Base-by-base conservation (phyloP, 305 asterid genomes). In the Fraxinus floribunda region DNA sequence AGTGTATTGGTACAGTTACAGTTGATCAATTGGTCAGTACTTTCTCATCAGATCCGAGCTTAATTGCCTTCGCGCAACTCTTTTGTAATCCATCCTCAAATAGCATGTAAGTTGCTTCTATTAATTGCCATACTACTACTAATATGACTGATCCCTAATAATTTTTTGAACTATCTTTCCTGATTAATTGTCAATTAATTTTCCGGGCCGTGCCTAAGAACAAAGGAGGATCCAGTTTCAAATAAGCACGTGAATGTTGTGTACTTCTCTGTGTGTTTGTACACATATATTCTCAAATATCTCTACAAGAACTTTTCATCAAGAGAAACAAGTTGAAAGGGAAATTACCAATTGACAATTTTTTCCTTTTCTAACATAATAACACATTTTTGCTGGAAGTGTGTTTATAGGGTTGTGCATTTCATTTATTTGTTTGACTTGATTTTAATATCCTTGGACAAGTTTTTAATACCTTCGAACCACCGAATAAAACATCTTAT, bases 31-130 rank as follows among this genome's bases (percentile, higher is more conserved):
- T 96, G 91, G 94, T 96, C 81, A 92, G 94, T 85, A 93, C 98
- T 38, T 96, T 96, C 88, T 96, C 98, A 32, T 93, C 97, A 38
- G 95, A 94, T 87, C 98, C 98, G 64, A 96, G 99, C 91, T 88
- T 96, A 87, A 92, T 92, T 84, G 97, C 98, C 66, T 96, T 96
- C 84, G 98, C 98, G 39, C 97, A 92, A 86, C 94, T 90, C 78
- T 96, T 93, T 87, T 96, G 97, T 77, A 92, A 88, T 80, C 92
- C 95, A 80, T 87, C 94, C 80, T 88, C 89, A 92, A 89, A 88
- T 84, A 89, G 88, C 95, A 93, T 94, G 99, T 88, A 88, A 87
- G 93, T 86, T 73, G 26, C 29, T 80, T 82, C 24, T 75, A n/a
- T 16, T 15, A 70, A 18, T 5, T 73, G n/a, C 57, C 13, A 55